phyloP scores from a whole-genome alignment of 768 basidiomycete genomes.

The Grammothele lineata region DNA sequence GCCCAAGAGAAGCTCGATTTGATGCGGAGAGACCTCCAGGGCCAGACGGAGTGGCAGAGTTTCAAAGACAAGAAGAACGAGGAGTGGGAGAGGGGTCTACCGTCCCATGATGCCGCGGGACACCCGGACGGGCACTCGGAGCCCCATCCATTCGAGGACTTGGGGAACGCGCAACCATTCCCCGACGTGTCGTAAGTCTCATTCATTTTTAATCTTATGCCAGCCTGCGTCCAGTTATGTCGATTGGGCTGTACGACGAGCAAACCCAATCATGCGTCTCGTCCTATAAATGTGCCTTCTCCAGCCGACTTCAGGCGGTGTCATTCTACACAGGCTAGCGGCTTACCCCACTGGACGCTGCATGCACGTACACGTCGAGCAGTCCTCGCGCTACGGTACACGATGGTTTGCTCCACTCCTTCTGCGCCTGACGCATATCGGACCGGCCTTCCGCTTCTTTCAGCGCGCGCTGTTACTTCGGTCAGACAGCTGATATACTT shows the following conservation, averaged over 20 bases:
- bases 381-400: too few relatives aligned
- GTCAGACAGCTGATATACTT: neutral
- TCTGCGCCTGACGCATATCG: neutral
- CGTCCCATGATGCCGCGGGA: neutral
- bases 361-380: too few relatives aligned
- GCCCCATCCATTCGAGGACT: constrained; percentile 1
- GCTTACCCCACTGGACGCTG: too few relatives aligned
- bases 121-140: neutral
- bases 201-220: too few relatives aligned
- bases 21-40: constrained; percentile 55
- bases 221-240: too few relatives aligned
- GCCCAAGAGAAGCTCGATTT: constrained; percentile 51
- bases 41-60: constrained; percentile 41
- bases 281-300: too few relatives aligned
- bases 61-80: constrained; percentile 44
- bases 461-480: too few relatives aligned
- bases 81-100: constrained; percentile 31
- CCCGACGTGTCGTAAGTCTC: constrained; percentile 16
- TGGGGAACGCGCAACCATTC: constrained; percentile 11
- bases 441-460: too few relatives aligned
- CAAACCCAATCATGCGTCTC: too few relatives aligned
- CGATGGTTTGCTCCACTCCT: neutral
- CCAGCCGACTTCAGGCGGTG: too few relatives aligned
- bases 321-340: too few relatives aligned
- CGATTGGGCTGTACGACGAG: neutral